phyloP scores from a whole-genome alignment of 1,284 basidiomycete species.

The Puccinia hordei region DNA sequence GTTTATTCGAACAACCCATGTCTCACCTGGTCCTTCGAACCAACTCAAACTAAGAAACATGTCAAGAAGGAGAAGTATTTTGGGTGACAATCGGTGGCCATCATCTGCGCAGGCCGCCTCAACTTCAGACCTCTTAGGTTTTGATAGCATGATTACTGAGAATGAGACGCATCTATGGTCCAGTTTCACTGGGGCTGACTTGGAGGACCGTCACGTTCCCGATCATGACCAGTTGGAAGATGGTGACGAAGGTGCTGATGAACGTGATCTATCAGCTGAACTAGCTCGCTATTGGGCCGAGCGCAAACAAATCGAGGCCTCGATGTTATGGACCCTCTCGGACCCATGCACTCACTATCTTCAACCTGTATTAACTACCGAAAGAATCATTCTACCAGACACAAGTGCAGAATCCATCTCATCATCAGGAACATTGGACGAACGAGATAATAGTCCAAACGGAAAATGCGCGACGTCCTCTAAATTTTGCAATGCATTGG shows the following conservation, averaged over 20 bases:
- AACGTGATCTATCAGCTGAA: conserved; percentile 32
- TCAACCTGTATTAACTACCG: conserved; percentile 46
- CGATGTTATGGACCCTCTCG: conserved; percentile 48
- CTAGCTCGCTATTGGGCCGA: conserved; percentile 50
- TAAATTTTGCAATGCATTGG: conserved; percentile 40
- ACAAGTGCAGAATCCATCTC: not conserved
- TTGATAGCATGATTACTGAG: conserved; percentile 50
- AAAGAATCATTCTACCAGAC: conserved; percentile 27
- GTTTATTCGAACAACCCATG: conserved; percentile 64
- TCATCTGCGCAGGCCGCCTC: conserved; percentile 74
- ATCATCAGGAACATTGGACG: not conserved
- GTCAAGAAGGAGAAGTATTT: conserved; percentile 67
- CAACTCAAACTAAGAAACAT: conserved; percentile 66
- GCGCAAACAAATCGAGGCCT: conserved; percentile 45
- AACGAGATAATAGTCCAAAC: not conserved
- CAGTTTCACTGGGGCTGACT: conserved; percentile 35
- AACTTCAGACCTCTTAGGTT: conserved; percentile 67
- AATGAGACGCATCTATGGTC: conserved; percentile 46
- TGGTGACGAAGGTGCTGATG: conserved; percentile 42
- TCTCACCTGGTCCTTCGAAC: conserved; percentile 63
- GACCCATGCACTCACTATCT: conserved; percentile 49
- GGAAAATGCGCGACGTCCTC: not conserved
- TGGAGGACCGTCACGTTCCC: conserved; percentile 11
- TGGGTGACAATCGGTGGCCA: conserved; percentile 70
- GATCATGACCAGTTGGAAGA: conserved; percentile 33